These are phyloP conservation scores for Colletotrichum abscissum DNA, from an alignment of 2,329 filamentous ascomycete species.

Conservation along the genomic window DNA sequence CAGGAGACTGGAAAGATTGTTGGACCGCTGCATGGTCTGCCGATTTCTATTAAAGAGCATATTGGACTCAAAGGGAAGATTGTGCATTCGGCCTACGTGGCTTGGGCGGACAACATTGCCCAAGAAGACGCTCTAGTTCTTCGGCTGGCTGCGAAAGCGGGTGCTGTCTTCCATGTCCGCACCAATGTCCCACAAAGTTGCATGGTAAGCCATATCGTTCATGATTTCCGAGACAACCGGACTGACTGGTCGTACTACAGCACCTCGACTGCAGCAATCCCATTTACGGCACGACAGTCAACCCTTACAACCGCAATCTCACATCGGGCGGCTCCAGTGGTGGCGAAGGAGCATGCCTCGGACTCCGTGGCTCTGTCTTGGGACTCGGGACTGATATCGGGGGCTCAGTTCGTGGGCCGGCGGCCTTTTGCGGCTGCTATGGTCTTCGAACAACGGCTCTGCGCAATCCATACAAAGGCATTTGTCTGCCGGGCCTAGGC, in stretches of 20 bases:
- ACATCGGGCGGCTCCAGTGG: constrained; percentile 55
- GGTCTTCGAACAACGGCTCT: constrained; percentile 52
- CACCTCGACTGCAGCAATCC: constrained; percentile 48
- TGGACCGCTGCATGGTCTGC: constrained; percentile 58
- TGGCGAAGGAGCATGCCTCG: constrained; percentile 54
- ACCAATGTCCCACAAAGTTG: constrained; percentile 54
- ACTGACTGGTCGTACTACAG: constrained; percentile 19
- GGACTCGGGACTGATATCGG: constrained; percentile 60
- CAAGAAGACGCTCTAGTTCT: constrained; percentile 46
- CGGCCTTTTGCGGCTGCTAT: constrained; percentile 56
- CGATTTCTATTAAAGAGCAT: constrained; percentile 40
- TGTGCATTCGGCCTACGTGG: constrained; percentile 44
- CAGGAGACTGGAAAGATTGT: constrained; percentile 46
- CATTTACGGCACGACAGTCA: constrained; percentile 51
- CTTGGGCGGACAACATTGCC: constrained; percentile 49
- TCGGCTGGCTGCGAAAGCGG: constrained; percentile 44
- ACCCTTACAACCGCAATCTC: constrained; percentile 52
- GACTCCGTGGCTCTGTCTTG: constrained; percentile 52
- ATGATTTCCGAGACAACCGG: constrained; percentile 23
- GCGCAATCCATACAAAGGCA: constrained; percentile 43
- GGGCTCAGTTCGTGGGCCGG: constrained; percentile 56
- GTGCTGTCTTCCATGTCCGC: constrained; percentile 54
- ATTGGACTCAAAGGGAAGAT: constrained; percentile 37
- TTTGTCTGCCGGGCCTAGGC: constrained; percentile 43
- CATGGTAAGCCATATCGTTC: constrained; percentile 38